Base-by-base conservation (phyloP, 2,329 filamentous ascomycete species). In the Diplodia sapinea region DNA sequence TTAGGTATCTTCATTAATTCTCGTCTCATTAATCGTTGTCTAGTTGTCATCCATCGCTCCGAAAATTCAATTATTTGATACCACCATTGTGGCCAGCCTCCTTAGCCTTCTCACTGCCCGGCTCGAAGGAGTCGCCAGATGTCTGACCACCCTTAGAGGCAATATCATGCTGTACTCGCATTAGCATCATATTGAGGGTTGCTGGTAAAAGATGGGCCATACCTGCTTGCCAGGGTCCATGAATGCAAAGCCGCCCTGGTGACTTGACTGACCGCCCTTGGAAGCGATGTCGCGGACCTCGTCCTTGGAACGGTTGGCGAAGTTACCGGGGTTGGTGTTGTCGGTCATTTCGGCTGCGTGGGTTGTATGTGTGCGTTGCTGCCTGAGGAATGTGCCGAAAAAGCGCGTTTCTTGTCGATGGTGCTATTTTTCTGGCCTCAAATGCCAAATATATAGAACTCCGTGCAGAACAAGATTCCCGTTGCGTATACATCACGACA, bases 61-160 rank as follows among this genome's bases (percentile, higher is more conserved):
- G 12, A 5, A 3, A 3, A 5, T 15, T 5, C 12, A 33, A 1
- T 29, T 40, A 57, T 40, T 56, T 57, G 9, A 36, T 23, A 17
- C 85, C 85, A 3, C 85, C 85, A 77, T 87, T 87, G 38, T 79
- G 77, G 2, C 85, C 85, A 20, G 85, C 85, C 74, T 86, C 85
- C 57, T 78, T 81, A 2, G 85, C 84, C 69, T 79, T 81, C 73
- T 85, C 81, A 57, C 82, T 84, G 7, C 85, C 83, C 0, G 81
- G 80, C 71, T 87, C 82, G 65, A 88, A 88, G 3, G 81, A 85
- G 4, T 86, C 85, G 43, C 80, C 79, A 0, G 84, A 86, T 0
- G 83, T 82, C 63, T 86, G 78, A 4, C 84, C 85, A 11, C 86
- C 86, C 74, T 80, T 78, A 12, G 85, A 87, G 1, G 86, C 85